A percentile compares a stretch with the other conserved stretches of the same genome.
phyloP scores from a whole-genome alignment of 495 filamentous ascomycete genomes.

The Talaromyces trachyspermus region DNA sequence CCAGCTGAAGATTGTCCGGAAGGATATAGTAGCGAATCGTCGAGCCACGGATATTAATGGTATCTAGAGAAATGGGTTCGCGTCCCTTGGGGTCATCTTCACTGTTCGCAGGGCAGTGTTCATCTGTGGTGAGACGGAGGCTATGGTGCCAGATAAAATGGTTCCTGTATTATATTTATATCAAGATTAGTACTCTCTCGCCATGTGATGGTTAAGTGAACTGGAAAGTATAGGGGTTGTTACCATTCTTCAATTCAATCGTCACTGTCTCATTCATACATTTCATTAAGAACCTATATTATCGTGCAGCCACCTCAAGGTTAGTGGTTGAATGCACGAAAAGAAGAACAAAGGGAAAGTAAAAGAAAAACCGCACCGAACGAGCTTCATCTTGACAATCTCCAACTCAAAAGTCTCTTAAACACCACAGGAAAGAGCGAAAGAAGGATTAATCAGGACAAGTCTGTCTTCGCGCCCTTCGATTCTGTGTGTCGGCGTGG shows the following conservation, averaged over 20 bases:
- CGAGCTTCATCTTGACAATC: slow-evolving; percentile 84
- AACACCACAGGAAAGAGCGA: neutral
- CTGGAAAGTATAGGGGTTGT: slow-evolving; percentile 7
- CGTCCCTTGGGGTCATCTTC: slow-evolving; percentile 89
- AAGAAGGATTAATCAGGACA: neutral
- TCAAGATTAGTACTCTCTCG: slow-evolving; percentile 10
- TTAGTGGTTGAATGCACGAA: slow-evolving; percentile 24
- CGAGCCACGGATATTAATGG: slow-evolving; percentile 92
- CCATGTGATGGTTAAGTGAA: neutral
- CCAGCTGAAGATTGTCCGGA: slow-evolving; percentile 87
- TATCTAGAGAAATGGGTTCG: slow-evolving; percentile 78
- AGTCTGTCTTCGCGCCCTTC: too few relatives aligned
- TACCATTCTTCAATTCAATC: slow-evolving; percentile 96
- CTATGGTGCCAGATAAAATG: slow-evolving; percentile 91
- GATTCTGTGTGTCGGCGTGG: too few relatives aligned
- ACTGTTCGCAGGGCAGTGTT: slow-evolving; percentile 89
- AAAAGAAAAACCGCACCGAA: too few relatives aligned
- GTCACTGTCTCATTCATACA: slow-evolving; percentile 96
- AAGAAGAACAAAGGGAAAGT: slow-evolving; percentile 33
- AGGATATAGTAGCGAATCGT: slow-evolving; percentile 93
- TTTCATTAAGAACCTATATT: slow-evolving; percentile 90
- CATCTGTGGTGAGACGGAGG: slow-evolving; percentile 92
- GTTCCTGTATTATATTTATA: slow-evolving; percentile 51
- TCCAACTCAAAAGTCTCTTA: neutral
- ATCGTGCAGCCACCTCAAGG: slow-evolving; percentile 13